Evolutionary conservation across 1,284 basidiomycete species (phyloP).

Genomic region (Leccinum solheimii): DNA sequence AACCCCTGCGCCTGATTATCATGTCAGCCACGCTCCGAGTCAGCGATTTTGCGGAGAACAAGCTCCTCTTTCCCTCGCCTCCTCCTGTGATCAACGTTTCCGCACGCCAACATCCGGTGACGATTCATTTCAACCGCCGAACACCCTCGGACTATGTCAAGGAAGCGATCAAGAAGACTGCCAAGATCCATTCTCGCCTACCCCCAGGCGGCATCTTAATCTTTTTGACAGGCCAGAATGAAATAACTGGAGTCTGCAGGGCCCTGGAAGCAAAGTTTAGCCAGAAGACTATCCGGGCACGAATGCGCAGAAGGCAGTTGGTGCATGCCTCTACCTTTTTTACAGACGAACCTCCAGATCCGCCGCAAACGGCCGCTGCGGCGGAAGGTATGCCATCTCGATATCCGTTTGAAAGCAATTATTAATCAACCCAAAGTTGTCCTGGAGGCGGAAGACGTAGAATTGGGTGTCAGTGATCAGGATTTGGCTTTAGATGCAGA

Average conservation of each 20-base stretch:
- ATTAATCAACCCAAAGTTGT: slow-evolving; percentile 38
- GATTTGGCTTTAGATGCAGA: slow-evolving; percentile 61
- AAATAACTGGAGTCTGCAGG: slow-evolving; percentile 88
- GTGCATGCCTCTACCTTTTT: slow-evolving; percentile 33
- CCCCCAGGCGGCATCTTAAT: slow-evolving; percentile 94
- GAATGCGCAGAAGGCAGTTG: slow-evolving; percentile 41
- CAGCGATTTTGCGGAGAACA: slow-evolving; percentile 90
- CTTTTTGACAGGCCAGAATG: slow-evolving; percentile 98
- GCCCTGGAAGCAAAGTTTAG: slow-evolving; percentile 83
- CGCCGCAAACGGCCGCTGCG: slow-evolving; percentile 17
- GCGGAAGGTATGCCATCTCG: slow-evolving; percentile 24
- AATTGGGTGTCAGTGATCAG: slow-evolving; percentile 54
- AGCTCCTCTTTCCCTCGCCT: slow-evolving; percentile 74
- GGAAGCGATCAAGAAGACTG: slow-evolving; percentile 88
- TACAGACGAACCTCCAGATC: slow-evolving; percentile 19
- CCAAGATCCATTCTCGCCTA: slow-evolving; percentile 90
- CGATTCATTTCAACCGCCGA: slow-evolving; percentile 88
- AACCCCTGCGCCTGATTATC: slow-evolving; percentile 92
- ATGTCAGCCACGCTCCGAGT: slow-evolving; percentile 99
- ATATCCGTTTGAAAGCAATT: background rate
- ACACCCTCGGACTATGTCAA: slow-evolving; percentile 88
- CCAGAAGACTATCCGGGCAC: slow-evolving; percentile 58
- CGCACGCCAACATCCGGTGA: slow-evolving; percentile 94
- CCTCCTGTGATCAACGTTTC: slow-evolving; percentile 91
- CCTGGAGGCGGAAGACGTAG: slow-evolving; percentile 82